phyloP scores from a whole-genome alignment of 495 filamentous ascomycete genomes.

The Penicillium diatomitis region DNA sequence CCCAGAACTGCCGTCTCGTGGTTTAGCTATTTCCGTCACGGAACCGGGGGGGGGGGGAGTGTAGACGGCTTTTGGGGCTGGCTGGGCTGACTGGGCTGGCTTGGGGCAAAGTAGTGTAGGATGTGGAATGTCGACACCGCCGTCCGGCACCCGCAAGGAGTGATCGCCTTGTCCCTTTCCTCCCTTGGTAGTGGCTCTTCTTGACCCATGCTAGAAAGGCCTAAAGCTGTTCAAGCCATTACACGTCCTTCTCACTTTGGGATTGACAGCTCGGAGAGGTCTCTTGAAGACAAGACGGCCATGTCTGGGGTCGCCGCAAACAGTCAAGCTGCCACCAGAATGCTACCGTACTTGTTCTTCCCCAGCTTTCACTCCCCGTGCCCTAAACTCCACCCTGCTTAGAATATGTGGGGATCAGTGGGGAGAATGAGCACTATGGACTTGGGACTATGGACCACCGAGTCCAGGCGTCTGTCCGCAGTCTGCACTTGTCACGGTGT shows the following conservation, averaged over 20 bases:
- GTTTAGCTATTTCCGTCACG: constrained; percentile 21
- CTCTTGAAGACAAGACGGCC: no score
- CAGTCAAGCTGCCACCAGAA: no score
- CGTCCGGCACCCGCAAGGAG: not conserved
- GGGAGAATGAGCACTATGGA: no score
- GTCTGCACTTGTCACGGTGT: no score
- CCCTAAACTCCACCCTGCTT: no score
- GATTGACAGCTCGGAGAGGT: not conserved
- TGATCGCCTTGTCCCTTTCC: not conserved
- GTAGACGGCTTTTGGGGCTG: not conserved
- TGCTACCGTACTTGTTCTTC: no score
- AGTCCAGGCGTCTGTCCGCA: no score
- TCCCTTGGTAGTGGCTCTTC: not conserved
- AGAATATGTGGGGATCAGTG: no score
- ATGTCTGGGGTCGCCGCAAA: no score
- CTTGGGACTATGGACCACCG: no score
- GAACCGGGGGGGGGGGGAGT: constrained; percentile 1
- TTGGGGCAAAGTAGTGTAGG: not conserved
- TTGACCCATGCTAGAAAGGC: constrained; percentile 5
- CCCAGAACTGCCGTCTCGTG: constrained; percentile 2
- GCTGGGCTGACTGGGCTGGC: no score
- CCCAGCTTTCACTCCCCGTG: no score
- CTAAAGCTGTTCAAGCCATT: not conserved
- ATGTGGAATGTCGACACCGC: not conserved
- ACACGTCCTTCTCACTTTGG: not conserved